Evolutionary conservation across 805 yeast genomes (phyloP), one percentile per base, ranked within the genome.

Genomic region (Metschnikowia amazonensis): DNA sequence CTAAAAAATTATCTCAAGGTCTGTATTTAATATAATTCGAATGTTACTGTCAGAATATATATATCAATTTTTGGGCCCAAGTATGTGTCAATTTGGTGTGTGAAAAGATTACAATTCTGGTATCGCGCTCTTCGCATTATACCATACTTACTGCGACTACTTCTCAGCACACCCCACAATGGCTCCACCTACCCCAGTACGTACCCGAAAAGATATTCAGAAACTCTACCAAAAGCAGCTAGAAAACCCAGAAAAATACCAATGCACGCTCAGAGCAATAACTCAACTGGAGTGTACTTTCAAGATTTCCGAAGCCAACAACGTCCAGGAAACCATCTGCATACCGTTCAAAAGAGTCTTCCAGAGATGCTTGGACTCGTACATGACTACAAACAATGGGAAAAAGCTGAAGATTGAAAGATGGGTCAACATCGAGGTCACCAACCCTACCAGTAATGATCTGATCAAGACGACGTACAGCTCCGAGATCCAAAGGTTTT

Each of bases 141-240:
- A 20, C 7, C n/a, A 18, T 20, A 11, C 34, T 11, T 20, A 20
- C 18, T 33, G 25, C 39, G 20, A 38, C 42, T 11, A 32, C 31
- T 32, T 18, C 23, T 18, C 35, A 32, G 14, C n/a, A 16, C 24
- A 18, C 28, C 17, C 36, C 24, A 17, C 9, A 20, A 72, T 72
- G 76, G 72, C 75, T 10, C 76, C 76, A 16, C 74, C 75, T 6
- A 67, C 73, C 18, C 74, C 73, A 3, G 75, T 72, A 6, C 62
- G 62, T 43, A 53, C 53, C 27, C 51, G 62, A 14, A 41, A 50
- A 11, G 73, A 72, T 27, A 55, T 68, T n/a, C 57, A 52, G 21
- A 36, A 36, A 24, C 55, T 49, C 37, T 69, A 65, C 46, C 48
- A 46, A 6, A 53, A 60, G 6, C 66, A 63, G 42, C 55, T 69